Conservation (phyloP, 192 early-diverging fungal species). For the Podila clonocystis region DNA sequence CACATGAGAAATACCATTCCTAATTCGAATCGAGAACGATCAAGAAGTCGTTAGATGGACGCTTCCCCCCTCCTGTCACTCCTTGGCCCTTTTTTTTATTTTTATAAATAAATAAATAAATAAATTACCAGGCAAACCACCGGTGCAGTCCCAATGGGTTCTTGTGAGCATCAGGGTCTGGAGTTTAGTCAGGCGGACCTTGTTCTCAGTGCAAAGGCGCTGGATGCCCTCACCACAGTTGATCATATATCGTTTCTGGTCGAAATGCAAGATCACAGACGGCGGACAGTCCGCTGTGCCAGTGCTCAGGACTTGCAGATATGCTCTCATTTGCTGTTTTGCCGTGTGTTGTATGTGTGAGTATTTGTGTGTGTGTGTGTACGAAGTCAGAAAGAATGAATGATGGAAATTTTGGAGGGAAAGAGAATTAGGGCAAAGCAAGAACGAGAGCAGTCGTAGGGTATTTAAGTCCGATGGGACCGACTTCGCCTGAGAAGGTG, state of each 20-base stretch:
- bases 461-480: too few relatives aligned
- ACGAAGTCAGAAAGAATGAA: too few relatives aligned
- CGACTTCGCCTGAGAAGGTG: too few relatives aligned
- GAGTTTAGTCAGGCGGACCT: constrained; percentile 71
- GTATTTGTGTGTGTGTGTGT: too few relatives aligned
- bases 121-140: constrained; percentile 81
- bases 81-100: too few relatives aligned
- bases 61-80: neutral
- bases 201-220: constrained; percentile 80
- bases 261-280: constrained; percentile 77
- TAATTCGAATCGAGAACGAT: constrained; percentile 16
- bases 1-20: constrained; percentile 89
- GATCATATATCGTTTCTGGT: constrained; percentile 81
- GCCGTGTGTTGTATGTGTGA: too few relatives aligned
- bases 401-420: too few relatives aligned
- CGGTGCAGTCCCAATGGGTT: constrained; percentile 80
- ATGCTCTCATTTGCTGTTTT: constrained; percentile 47
- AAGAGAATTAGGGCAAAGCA: too few relatives aligned
- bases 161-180: constrained; percentile 80
- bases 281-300: constrained; percentile 53
- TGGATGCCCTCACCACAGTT: constrained; percentile 92
- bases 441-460: too few relatives aligned
- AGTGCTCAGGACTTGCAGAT: constrained; percentile 54
- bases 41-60: neutral
- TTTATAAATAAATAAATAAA: neutral